These are phyloP conservation scores for Beta vulgaris DNA, from an alignment of 148 eudicot genomes.

Conservation along the genomic window DNA sequence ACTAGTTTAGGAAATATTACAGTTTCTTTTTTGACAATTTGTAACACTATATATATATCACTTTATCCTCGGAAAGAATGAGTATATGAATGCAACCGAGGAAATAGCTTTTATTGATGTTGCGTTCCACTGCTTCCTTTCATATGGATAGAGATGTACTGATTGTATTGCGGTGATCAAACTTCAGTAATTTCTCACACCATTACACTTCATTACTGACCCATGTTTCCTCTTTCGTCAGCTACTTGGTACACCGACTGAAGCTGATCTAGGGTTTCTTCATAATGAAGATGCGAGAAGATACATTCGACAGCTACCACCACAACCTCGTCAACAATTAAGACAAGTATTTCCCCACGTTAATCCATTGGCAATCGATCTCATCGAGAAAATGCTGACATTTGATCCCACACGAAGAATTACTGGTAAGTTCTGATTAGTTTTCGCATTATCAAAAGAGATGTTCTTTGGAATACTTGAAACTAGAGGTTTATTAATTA, in stretches of 20 bases:
- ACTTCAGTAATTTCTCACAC: not conserved
- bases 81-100: not conserved
- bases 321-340: slow-evolving; percentile 57
- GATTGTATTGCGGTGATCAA: not conserved
- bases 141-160: not conserved
- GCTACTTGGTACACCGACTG: slow-evolving; percentile 88
- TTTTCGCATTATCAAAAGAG: not conserved
- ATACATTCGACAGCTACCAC: slow-evolving; percentile 66
- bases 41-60: too few relatives aligned
- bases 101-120: not conserved
- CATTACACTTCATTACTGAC: slow-evolving; percentile 6
- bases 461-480: not conserved
- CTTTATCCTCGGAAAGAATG: too few relatives aligned
- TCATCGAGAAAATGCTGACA: slow-evolving; percentile 79
- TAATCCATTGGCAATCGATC: slow-evolving; percentile 76
- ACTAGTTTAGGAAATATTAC: not conserved
- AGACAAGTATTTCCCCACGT: slow-evolving; percentile 63
- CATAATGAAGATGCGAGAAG: slow-evolving; percentile 73
- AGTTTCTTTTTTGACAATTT: not conserved
- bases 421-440: slow-evolving; percentile 47
- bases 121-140: not conserved
- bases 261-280: slow-evolving; percentile 62
- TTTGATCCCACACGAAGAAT: slow-evolving; percentile 77
- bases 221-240: slow-evolving; percentile 19
- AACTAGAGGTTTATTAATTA: too few relatives aligned